Conservation (phyloP, 768 basidiomycete species). For the Thelephora aurantiotincta region DNA sequence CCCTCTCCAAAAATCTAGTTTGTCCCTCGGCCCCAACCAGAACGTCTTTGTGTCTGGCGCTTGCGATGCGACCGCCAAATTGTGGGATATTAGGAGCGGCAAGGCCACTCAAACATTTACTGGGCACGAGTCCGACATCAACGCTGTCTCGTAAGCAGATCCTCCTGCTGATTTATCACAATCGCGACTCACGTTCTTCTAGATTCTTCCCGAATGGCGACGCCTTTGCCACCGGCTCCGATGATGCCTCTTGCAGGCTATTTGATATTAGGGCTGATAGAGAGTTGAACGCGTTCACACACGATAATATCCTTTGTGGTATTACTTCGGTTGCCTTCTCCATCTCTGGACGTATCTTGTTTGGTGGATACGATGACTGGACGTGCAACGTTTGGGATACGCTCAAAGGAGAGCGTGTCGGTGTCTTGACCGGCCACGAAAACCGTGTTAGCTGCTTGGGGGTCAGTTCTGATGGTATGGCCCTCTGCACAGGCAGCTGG, state of each 20-base stretch:
- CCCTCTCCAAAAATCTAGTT: constrained; percentile 28
- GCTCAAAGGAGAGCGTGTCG: constrained; percentile 94
- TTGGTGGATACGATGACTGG: constrained; percentile 99
- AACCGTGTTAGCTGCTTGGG: constrained; percentile 96
- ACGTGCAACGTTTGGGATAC: constrained; percentile 99
- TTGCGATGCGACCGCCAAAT: constrained; percentile 95
- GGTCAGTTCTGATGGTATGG: constrained; percentile 94
- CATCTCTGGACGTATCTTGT: constrained; percentile 90
- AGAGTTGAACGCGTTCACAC: constrained; percentile 92
- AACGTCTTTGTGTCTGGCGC: constrained; percentile 98
- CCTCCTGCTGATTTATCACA: constrained; percentile 5
- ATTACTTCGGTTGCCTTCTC: constrained; percentile 99
- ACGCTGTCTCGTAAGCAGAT: constrained; percentile 83
- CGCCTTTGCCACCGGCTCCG: constrained; percentile 96
- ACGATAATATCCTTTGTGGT: constrained; percentile 97
- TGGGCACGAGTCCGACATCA: constrained; percentile 97
- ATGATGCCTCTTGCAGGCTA: constrained; percentile 95
- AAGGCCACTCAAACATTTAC: constrained; percentile 98
- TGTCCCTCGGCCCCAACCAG: constrained; percentile 89
- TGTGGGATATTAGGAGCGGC: constrained; percentile 98
- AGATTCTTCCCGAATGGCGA: constrained; percentile 99
- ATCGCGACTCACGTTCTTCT: neutral
- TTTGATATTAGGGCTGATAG: constrained; percentile 98
- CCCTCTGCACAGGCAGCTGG: constrained; percentile 97
- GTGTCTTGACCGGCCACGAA: constrained; percentile 94